phyloP scores from a whole-genome alignment of 2,329 filamentous ascomycete genomes.

The Stromatinia cepivora region DNA sequence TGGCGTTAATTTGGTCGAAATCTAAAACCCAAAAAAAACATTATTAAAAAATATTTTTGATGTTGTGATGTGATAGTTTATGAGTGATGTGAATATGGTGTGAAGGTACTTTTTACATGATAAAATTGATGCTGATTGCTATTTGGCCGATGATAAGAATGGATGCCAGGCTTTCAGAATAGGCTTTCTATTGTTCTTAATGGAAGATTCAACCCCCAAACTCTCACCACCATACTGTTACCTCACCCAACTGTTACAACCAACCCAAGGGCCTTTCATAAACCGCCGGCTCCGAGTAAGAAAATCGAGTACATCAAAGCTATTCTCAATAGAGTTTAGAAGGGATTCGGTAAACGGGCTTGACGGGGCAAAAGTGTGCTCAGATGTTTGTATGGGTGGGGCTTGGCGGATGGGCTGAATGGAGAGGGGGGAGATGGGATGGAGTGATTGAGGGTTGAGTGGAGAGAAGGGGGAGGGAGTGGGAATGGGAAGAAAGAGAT shows the following conservation, averaged over 20 bases:
- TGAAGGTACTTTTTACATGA: background rate
- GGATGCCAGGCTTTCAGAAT: too few species aligned
- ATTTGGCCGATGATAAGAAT: background rate
- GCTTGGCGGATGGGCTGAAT: background rate
- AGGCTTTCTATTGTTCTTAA: too few species aligned
- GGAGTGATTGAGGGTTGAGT: background rate
- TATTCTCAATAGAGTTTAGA: background rate
- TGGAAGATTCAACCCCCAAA: background rate
- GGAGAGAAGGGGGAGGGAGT: background rate
- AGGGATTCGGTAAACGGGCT: background rate
- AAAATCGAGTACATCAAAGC: background rate
- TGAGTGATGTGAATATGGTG: background rate
- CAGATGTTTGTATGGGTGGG: background rate
- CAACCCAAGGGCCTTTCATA: background rate
- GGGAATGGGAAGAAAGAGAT: background rate
- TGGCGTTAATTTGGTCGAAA: slow-evolving; percentile 28
- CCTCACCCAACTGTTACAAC: background rate
- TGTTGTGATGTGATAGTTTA: background rate
- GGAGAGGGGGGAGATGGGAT: background rate
- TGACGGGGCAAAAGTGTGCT: background rate
- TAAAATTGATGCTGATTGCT: background rate
- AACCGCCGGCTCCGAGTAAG: background rate
- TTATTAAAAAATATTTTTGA: background rate
- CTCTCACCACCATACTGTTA: too few species aligned
- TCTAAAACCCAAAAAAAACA: slow-evolving; percentile 12